Conservation (phyloP, 2,329 filamentous ascomycete genomes). For the Nemania diffusa region DNA sequence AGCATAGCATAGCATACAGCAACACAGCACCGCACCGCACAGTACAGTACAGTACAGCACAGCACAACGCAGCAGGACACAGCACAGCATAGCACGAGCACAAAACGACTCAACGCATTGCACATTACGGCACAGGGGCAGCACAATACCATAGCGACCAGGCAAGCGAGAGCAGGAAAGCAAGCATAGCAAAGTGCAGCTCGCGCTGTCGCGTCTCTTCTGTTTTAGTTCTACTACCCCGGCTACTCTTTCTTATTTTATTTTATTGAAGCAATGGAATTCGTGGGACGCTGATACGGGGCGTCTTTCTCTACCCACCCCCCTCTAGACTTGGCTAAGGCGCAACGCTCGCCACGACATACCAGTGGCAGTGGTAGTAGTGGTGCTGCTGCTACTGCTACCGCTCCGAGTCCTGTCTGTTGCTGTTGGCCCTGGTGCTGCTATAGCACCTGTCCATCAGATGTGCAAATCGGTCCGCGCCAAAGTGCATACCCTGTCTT, state of each 20-base stretch:
- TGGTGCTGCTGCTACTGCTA: conserved; percentile 25
- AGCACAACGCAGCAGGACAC: conserved; percentile 32
- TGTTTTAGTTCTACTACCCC: conserved; percentile 41
- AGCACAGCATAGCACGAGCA: conserved; percentile 27
- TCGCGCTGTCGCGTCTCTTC: conserved; percentile 31
- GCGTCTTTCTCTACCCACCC: conserved; percentile 45
- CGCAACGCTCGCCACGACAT: conserved; percentile 42
- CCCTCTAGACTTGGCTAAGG: conserved; percentile 48
- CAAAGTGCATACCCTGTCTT: conserved; percentile 46
- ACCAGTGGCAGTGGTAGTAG: conserved; percentile 16
- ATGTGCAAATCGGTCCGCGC: conserved; percentile 43
- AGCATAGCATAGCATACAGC: conserved; percentile 20
- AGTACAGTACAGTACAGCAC: conserved; percentile 1
- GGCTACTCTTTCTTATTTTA: conserved; percentile 27
- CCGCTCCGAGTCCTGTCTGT: conserved; percentile 15
- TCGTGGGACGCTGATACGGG: conserved; percentile 48
- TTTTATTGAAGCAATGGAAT: conserved; percentile 47
- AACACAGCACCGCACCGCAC: conserved; percentile 8
- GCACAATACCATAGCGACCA: conserved; percentile 26
- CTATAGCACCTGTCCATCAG: conserved; percentile 40
- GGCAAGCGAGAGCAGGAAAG: conserved; percentile 23
- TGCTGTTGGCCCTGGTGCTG: conserved; percentile 30
- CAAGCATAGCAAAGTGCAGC: conserved; percentile 28
- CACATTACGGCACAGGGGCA: conserved; percentile 22
- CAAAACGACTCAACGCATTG: conserved; percentile 20